Percentiles rank a stretch among this genome's conserved stretches.
Conservation (phyloP, 2,329 filamentous ascomycete genomes). For the Basipetospora chlamydospora region DNA sequence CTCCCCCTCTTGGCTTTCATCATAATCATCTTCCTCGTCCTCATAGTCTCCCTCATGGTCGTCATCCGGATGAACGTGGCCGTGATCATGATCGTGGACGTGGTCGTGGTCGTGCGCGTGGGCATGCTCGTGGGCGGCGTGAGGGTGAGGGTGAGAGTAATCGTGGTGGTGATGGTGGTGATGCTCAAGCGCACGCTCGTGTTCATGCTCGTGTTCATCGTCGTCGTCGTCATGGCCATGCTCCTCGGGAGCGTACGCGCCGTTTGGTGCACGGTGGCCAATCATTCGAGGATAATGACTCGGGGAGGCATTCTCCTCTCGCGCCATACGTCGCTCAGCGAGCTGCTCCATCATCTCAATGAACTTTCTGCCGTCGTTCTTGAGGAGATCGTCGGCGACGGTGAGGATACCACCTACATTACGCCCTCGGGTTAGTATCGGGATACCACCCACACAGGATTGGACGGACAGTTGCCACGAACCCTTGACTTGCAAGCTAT, state of each 20-base stretch:
- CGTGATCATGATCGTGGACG: no score
- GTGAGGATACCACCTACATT: conserved; percentile 97
- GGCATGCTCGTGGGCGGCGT: conserved; percentile 39
- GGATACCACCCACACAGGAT: no score
- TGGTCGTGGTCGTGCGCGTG: conserved; percentile 51
- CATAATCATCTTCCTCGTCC: conserved; percentile 48
- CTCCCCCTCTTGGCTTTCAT: conserved; percentile 61
- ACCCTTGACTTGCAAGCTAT: conserved; percentile 88
- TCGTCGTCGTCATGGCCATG: conserved; percentile 59
- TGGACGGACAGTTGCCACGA: conserved; percentile 32
- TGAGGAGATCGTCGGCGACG: conserved; percentile 92
- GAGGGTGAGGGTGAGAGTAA: conserved; percentile 47
- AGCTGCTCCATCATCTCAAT: conserved; percentile 99
- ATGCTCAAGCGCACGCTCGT: conserved; percentile 44
- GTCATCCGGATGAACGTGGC: conserved; percentile 48
- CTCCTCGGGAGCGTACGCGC: conserved; percentile 37
- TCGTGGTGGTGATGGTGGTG: conserved; percentile 51
- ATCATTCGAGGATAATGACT: conserved; percentile 3
- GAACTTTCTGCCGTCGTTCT: conserved; percentile 98
- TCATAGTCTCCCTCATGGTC: conserved; percentile 43
- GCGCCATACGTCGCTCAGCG: conserved; percentile 90
- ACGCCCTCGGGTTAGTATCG: no score
- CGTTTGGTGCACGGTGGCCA: conserved; percentile 38
- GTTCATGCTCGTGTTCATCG: conserved; percentile 60
- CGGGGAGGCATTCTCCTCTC: conserved; percentile 65